Evolutionary conservation across 1,284 basidiomycete genomes (phyloP).

Genomic region (Cutaneotrichosporon cutaneum): DNA sequence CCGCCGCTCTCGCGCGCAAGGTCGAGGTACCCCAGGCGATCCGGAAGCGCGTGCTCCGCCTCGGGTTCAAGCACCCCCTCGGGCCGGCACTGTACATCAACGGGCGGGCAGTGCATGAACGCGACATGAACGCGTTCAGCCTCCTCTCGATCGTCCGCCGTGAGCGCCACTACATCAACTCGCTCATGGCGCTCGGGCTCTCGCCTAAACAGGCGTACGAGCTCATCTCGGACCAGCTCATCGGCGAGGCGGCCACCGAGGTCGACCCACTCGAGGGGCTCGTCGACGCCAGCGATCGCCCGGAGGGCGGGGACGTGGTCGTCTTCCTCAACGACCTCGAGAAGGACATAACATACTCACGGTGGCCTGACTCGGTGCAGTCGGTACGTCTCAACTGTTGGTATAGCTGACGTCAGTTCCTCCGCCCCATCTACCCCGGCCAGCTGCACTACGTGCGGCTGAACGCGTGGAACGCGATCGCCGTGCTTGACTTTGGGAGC

Average conservation of each 20-base stretch:
- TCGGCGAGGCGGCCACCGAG: conserved; percentile 58
- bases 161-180: conserved; percentile 67
- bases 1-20: conserved; percentile 66
- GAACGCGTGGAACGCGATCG: conserved; percentile 78
- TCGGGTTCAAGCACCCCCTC: conserved; percentile 47
- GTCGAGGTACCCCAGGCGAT: conserved; percentile 56
- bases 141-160: conserved; percentile 69
- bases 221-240: conserved; percentile 65
- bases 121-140: conserved; percentile 69
- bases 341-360: conserved; percentile 63
- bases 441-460: conserved; percentile 68
- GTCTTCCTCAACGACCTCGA: conserved; percentile 89
- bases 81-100: conserved; percentile 67
- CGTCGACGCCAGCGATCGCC: conserved; percentile 83
- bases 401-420: conserved; percentile 29
- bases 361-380: conserved; percentile 34
- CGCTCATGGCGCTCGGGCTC: conserved; percentile 65
- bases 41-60: conserved; percentile 61
- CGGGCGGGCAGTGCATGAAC: conserved; percentile 63
- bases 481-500: conserved; percentile 73
- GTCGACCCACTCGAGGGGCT: conserved; percentile 66
- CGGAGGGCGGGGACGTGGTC: conserved; percentile 71
- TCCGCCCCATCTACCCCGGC: conserved; percentile 59
- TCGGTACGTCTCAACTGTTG: conserved; percentile 31
- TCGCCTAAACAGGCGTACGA: conserved; percentile 65